Percentiles rank a stretch among this genome's conserved stretches.
Conservation (phyloP, 1,139 yeast species). For the Ogataea hybrid region DNA sequence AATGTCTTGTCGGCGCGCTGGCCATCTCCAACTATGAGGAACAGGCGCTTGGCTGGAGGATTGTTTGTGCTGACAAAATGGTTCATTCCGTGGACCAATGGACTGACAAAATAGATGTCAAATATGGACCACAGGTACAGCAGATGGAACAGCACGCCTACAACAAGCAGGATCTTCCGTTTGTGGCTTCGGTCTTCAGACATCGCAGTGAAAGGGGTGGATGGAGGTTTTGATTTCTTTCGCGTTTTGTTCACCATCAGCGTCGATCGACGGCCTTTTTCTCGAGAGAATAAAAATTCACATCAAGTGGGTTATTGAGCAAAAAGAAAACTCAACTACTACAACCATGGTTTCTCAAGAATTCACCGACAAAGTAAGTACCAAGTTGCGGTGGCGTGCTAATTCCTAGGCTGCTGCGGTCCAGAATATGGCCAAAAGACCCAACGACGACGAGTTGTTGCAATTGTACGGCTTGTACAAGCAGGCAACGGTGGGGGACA, state of each 20-base stretch:
- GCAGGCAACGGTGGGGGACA: conserved; percentile 97
- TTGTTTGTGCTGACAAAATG: conserved; percentile 64
- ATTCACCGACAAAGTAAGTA: conserved; percentile 52
- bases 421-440: conserved; percentile 70
- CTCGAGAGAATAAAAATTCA: neutral
- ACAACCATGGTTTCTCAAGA: conserved; percentile 49
- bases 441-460: conserved; percentile 83
- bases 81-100: conserved; percentile 96
- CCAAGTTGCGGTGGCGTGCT: neutral
- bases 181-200: conserved; percentile 9
- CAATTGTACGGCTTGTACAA: conserved; percentile 86
- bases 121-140: conserved; percentile 95
- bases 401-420: conserved; percentile 69
- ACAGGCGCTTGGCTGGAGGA: conserved; percentile 87
- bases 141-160: conserved; percentile 86
- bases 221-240: neutral
- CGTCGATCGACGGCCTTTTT: conserved; percentile 2
- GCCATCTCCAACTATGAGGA: conserved; percentile 94
- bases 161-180: conserved; percentile 37
- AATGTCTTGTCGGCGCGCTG: conserved; percentile 93
- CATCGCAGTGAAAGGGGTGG: neutral
- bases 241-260: conserved; percentile 1
- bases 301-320: conserved; percentile 1
- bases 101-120: conserved; percentile 95
- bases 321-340: conserved; percentile 1